Evolutionary conservation across 495 filamentous ascomycete genomes (phyloP), one percentile per base, ranked within the genome.

Genomic region (Gamarada debralockiae): DNA sequence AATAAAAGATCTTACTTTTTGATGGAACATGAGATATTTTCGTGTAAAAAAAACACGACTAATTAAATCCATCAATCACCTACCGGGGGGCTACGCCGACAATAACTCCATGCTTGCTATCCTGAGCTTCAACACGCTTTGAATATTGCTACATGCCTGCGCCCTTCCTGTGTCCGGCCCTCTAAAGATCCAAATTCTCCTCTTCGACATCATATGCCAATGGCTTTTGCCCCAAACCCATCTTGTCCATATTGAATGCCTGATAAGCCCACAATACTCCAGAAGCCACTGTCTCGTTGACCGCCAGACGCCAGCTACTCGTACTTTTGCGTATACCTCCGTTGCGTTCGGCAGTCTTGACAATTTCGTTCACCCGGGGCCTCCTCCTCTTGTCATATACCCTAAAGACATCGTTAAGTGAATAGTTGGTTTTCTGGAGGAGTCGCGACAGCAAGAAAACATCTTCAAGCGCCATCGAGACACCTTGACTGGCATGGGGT

Each of bases 401-500:
- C 37, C n/a, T 14, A 39, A 39, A 39, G n/a, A 39, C 18, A 39
- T n/a, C 37, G 37, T 39, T 14, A 4, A 39, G 37, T 15, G 37
- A n/a, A 6, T 6, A 5, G 4, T 4, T 39, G 6, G 4, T 6
- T 4, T n/a, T 15, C 14, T 15, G 6, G 5, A 15, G n/a, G 3
- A 39, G 18, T 14, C 37, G 37, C 37, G 37, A 39, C 3, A 39
- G 37, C 18, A 39, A 14, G 18, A 20, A 39, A 6, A 14, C n/a
- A 39, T 77, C 75, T 56, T 78, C 74, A 8, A 78, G 54, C 5
- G 72, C 73, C 58, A 76, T 73, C 0, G 70, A 72, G 2, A 72
- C 69, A 1, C 75, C 75, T 51, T 77, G 72, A 4, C 74, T 14
- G 18, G 37, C 14, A 39, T 39, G 37, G 4, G 37, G 37, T 14